Percentiles rank a stretch among this genome's conserved stretches.
Conservation (phyloP, 2,329 filamentous ascomycete species). For the Neonectria faginata region DNA sequence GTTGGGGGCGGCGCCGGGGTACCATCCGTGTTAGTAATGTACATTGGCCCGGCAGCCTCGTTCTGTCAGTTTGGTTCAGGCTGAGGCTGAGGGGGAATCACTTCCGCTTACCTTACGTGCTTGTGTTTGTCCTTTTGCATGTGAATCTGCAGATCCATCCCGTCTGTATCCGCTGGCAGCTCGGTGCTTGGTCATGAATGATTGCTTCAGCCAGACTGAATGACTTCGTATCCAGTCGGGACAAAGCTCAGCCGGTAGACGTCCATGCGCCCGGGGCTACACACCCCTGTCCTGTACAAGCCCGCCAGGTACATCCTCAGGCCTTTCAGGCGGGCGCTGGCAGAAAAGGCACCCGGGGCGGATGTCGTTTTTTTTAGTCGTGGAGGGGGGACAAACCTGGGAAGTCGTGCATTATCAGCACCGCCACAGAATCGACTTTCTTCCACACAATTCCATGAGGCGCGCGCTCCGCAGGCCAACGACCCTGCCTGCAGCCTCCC, state of each 20-base stretch:
- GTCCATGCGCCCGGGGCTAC: neutral
- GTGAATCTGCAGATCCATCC: neutral
- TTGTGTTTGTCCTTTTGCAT: neutral
- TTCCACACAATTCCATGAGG: constrained; percentile 59
- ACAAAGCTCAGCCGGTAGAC: neutral
- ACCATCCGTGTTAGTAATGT: constrained; percentile 38
- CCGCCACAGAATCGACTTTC: constrained; percentile 56
- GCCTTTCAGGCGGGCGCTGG: neutral
- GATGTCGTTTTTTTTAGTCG: too few species aligned
- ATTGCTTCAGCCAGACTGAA: neutral
- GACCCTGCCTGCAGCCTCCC: constrained; percentile 49
- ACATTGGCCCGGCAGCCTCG: constrained; percentile 39
- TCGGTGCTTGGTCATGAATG: neutral
- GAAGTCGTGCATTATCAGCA: constrained; percentile 50
- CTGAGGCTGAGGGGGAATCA: neutral
- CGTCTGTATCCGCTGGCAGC: neutral
- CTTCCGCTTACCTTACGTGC: neutral
- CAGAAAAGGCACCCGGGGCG: neutral
- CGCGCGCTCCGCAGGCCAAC: constrained; percentile 47
- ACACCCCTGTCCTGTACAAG: neutral
- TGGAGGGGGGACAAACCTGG: neutral
- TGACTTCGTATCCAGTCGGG: neutral
- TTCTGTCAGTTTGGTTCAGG: constrained; percentile 5
- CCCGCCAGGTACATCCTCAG: too few species aligned
- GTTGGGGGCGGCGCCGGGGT: constrained; percentile 25